Evolutionary conservation across 768 basidiomycete species (phyloP), one percentile per base, ranked within the genome.

Genomic region (Boletus huronensis): DNA sequence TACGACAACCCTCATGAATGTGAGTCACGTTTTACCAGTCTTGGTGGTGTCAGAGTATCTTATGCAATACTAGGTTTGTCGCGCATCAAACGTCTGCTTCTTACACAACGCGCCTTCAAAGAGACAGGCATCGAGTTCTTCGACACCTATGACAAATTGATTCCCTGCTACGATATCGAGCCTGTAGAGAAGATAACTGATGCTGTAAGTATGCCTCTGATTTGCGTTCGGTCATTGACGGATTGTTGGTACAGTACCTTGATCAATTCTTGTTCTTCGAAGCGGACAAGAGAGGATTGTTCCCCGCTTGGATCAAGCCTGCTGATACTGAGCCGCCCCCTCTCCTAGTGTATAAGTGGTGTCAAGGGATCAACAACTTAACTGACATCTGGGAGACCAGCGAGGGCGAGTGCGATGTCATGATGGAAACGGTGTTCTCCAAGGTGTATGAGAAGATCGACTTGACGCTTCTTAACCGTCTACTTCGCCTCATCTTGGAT

Each of bases 161-260:
- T 98, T 64, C 94, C 95, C 25, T 98, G 94, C 68, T 98, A 99
- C 69, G 96, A 98, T 64, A 98, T 99, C 58, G 97, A 99, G 70
- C 97, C 97, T 0, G 93, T 99, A 16, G 97, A 99, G 78, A 99
- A 99, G 84, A 98, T 99, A 60, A 98, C 97, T 26, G 97, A 98
- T 72, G 97, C 97, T 34, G 87, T 89, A 60, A 68, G 87, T 79
- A 13, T 46, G 6, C 11, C 6, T 16, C 3, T 21, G 5, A 43
- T 49, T 40, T 32, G 36, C 36, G 3, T 19, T 28, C 3, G 2
- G 10, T 26, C 11, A 56, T 28, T 68, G 50, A 60, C 59, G 57
- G 28, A 63, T 54, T 19, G 43, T 53, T 34, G 25, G 53, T 52
- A 4, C 58, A 89, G 81, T 98, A 98, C 70, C 83, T 98, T 36